A percentile compares a stretch with the other conserved stretches of the same genome.
phyloP scores from a whole-genome alignment of 2,329 filamentous ascomycete species.

The Paradendryphiella salina region DNA sequence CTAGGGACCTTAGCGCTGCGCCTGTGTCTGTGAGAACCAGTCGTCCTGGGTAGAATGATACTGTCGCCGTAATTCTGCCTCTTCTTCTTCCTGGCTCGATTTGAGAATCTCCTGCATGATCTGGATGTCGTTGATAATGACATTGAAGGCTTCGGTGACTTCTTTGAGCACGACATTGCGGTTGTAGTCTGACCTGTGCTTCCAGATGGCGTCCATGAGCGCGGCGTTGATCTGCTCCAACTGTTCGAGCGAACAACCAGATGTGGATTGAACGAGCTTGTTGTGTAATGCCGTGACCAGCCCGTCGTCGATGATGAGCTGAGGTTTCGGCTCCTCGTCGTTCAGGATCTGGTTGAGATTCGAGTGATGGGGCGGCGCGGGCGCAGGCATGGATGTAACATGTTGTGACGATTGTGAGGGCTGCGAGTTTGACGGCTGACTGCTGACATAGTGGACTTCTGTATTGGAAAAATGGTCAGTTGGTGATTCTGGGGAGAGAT shows the following conservation, averaged over 20 bases:
- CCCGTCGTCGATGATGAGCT: constrained; percentile 53
- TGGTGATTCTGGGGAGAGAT: constrained; percentile 8
- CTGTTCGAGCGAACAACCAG: constrained; percentile 86
- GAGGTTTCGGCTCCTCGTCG: constrained; percentile 37
- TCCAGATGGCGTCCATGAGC: constrained; percentile 91
- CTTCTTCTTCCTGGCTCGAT: constrained; percentile 45
- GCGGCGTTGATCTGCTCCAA: constrained; percentile 89
- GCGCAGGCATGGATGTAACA: constrained; percentile 41
- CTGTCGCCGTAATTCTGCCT: constrained; percentile 13
- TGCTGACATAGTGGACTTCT: constrained; percentile 42
- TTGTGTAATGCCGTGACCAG: constrained; percentile 63
- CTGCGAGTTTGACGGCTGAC: constrained; percentile 46
- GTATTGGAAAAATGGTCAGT: constrained; percentile 25
- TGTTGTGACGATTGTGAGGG: constrained; percentile 45
- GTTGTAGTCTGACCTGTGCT: constrained; percentile 77
- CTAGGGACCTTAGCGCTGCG: constrained; percentile 2
- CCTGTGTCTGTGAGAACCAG: constrained; percentile 12
- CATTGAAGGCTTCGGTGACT: constrained; percentile 73
- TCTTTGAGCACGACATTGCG: constrained; percentile 69
- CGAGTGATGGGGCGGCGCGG: constrained; percentile 41
- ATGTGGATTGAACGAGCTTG: constrained; percentile 67
- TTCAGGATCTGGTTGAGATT: constrained; percentile 51
- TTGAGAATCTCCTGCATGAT: constrained; percentile 51
- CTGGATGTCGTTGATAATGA: constrained; percentile 70
- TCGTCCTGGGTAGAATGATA: constrained; percentile 10